Evolutionary conservation across 2,329 filamentous ascomycete species (phyloP).

Genomic region (Daldinia eschscholtzii): DNA sequence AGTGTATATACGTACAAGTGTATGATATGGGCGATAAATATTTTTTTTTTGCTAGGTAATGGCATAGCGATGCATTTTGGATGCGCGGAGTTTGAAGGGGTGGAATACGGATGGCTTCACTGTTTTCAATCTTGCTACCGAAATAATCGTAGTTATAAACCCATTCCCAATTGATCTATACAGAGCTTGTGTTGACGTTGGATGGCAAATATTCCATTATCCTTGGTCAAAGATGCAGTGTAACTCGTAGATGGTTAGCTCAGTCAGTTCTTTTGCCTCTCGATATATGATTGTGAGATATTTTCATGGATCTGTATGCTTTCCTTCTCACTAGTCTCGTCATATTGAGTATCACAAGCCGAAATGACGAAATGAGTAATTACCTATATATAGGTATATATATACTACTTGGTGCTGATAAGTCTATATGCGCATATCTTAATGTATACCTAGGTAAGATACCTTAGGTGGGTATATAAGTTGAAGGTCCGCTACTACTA

Average conservation of each 20-base stretch:
- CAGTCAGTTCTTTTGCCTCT: conserved; percentile 3
- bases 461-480: not conserved
- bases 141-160: conserved; percentile 39
- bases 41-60: conserved; percentile 13
- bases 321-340: not conserved
- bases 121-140: conserved; percentile 24
- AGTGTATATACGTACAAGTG: conserved; percentile 35
- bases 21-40: conserved; percentile 31
- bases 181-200: not conserved
- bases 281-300: conserved; percentile 10
- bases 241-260: not conserved
- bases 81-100: conserved; percentile 23
- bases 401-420: not conserved
- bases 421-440: no score
- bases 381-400: no score
- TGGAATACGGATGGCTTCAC: conserved; percentile 13
- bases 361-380: not conserved
- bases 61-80: conserved; percentile 43
- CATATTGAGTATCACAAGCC: not conserved
- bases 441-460: no score
- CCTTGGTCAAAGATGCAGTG: not conserved
- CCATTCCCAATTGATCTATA: conserved; percentile 17
- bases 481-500: not conserved
- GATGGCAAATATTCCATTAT: not conserved
- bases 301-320: not conserved